Percentiles rank a stretch among this genome's conserved stretches.
These are phyloP conservation scores for Abelmoschus esculentus DNA, from an alignment of 345 rosid species.

Conservation along the genomic window DNA sequence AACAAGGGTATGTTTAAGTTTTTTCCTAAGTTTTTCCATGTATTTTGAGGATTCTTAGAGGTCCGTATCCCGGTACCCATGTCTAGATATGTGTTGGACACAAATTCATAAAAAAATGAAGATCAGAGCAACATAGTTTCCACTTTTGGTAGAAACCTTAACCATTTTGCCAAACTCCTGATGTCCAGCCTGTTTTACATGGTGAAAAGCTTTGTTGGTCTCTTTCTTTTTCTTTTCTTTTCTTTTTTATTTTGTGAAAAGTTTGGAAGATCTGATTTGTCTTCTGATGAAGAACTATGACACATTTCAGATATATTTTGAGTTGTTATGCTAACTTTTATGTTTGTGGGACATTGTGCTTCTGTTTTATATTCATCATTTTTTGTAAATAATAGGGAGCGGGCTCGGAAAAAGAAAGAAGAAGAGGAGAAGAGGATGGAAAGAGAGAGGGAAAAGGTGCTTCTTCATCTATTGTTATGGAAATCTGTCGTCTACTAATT, in stretches of 20 bases:
- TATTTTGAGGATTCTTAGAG: not conserved
- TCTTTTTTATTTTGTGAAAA: not conserved
- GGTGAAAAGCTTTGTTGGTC: not conserved
- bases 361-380: conserved; percentile 1
- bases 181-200: not conserved
- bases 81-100: not conserved
- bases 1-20: not conserved
- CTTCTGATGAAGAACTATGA: not conserved
- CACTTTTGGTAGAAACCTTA: not conserved
- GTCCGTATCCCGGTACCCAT: not conserved
- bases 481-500: not conserved
- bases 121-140: not conserved
- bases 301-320: too few species aligned
- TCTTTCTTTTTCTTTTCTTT: too few species aligned
- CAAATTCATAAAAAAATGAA: not conserved
- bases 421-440: conserved; percentile 57
- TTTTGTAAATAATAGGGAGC: conserved; percentile 51
- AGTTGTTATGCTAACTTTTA: too few species aligned
- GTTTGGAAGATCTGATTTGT: not conserved
- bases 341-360: not conserved
- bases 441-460: conserved; percentile 90
- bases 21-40: not conserved
- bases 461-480: conserved; percentile 7
- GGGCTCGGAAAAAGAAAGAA: conserved; percentile 96
- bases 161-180: not conserved